Percentiles rank a stretch among this genome's conserved stretches.
phyloP scores from a whole-genome alignment of 352 stramenopile species.

The Phytophthora crassamura region DNA sequence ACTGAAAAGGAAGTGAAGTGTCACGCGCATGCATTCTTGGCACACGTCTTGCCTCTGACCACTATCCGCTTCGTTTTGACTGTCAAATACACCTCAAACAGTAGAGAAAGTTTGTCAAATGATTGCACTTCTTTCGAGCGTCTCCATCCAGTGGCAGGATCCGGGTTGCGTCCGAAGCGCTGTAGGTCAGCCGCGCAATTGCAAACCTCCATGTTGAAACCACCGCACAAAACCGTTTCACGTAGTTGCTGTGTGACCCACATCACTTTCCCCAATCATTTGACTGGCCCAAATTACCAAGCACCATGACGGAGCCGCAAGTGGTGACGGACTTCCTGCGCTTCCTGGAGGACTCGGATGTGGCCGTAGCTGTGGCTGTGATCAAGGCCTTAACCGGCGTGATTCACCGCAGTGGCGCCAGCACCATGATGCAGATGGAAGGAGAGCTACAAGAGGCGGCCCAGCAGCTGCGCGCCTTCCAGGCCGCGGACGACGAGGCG shows the following conservation, averaged over 20 bases:
- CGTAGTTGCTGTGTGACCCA: not conserved
- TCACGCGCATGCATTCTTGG: no score
- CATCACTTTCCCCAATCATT: not conserved
- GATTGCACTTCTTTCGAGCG: no score
- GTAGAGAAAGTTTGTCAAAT: no score
- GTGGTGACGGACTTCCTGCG: conserved; percentile 80
- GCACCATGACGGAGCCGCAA: conserved; percentile 15
- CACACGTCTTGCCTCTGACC: no score
- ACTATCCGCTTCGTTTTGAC: no score
- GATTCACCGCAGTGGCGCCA: conserved; percentile 90
- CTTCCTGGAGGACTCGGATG: conserved; percentile 76
- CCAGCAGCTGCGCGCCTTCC: conserved; percentile 68
- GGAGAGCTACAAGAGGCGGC: conserved; percentile 91
- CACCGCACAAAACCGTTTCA: not conserved
- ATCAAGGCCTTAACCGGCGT: conserved; percentile 95
- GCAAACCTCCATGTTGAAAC: no score
- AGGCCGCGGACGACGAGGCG: conserved; percentile 47
- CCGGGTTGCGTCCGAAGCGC: no score
- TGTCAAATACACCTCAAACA: no score
- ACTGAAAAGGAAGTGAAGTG: no score
- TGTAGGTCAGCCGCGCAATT: no score
- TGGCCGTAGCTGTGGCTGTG: conserved; percentile 92
- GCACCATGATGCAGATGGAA: conserved; percentile 97
- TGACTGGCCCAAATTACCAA: not conserved
- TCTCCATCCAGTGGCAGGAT: no score